Evolutionary conservation across 176 grass and related monocot genomes (phyloP).

Genomic region (Cymbopogon citratus): DNA sequence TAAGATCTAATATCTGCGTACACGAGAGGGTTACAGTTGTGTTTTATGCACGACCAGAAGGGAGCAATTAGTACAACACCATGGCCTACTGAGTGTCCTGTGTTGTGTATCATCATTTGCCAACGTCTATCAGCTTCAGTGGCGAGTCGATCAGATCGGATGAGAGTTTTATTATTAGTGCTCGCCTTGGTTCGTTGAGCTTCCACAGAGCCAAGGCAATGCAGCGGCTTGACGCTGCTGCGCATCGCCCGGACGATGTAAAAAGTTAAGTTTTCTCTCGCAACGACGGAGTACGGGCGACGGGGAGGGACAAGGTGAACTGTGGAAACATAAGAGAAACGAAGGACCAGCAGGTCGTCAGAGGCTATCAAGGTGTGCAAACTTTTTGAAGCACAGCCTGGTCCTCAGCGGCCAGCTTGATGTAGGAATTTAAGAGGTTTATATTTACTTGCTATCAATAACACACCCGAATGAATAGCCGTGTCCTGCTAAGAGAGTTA

Average conservation of each 20-base stretch:
- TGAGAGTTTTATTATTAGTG: too few species aligned
- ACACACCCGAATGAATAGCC: too few species aligned
- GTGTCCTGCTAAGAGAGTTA: too few species aligned
- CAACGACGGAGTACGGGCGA: background rate
- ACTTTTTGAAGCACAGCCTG: too few species aligned
- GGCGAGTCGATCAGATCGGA: conserved; percentile 2
- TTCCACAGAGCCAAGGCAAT: background rate
- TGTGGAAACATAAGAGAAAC: background rate
- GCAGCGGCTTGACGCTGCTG: background rate
- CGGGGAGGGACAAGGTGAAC: background rate
- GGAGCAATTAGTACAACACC: background rate
- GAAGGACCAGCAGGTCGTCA: background rate
- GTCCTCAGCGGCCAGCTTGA: too few species aligned
- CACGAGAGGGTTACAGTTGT: background rate
- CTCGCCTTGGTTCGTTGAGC: background rate
- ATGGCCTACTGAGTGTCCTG: background rate
- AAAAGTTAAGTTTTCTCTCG: background rate
- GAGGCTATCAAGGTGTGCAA: too few species aligned
- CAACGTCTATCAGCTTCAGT: background rate
- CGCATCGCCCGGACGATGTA: background rate
- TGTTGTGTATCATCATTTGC: background rate
- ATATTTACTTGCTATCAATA: too few species aligned
- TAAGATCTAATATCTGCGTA: conserved; percentile 13
- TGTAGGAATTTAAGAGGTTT: too few species aligned
- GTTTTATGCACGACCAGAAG: background rate